phyloP scores from a whole-genome alignment of 306 rosid genomes.

The Vigna mungo region DNA sequence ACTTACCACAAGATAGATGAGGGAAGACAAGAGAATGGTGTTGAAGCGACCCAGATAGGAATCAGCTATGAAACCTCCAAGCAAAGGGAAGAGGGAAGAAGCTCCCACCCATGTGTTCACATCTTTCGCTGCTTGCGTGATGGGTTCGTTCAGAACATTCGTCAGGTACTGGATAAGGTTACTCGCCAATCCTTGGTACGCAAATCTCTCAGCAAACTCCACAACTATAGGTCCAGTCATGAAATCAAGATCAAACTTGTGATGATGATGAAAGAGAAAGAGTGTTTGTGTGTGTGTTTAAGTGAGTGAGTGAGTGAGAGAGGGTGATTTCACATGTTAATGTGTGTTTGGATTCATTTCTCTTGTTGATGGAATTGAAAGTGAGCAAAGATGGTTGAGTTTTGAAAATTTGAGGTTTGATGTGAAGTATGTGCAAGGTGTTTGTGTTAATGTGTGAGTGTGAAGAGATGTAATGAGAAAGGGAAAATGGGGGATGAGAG shows the following conservation, averaged over 20 bases:
- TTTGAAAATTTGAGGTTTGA: too few relatives aligned
- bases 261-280: neutral
- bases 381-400: too few relatives aligned
- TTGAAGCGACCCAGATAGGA: constrained; percentile 67
- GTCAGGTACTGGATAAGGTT: constrained; percentile 53
- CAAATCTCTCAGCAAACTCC: constrained; percentile 63
- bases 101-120: constrained; percentile 75
- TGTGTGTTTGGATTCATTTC: neutral
- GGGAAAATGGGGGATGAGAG: too few relatives aligned
- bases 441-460: too few relatives aligned
- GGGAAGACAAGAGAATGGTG: constrained; percentile 59
- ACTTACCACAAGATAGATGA: constrained; percentile 60
- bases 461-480: neutral
- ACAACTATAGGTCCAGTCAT: constrained; percentile 32
- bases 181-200: constrained; percentile 51
- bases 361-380: too few relatives aligned
- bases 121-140: constrained; percentile 55
- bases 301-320: too few relatives aligned
- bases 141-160: constrained; percentile 55
- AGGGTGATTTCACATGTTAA: neutral
- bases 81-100: constrained; percentile 61
- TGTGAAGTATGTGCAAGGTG: too few relatives aligned
- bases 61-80: constrained; percentile 68
- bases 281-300: too few relatives aligned
- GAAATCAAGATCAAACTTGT: neutral